Conservation (phyloP, 2,329 filamentous ascomycete genomes). For the Cordyceps farinosa region DNA sequence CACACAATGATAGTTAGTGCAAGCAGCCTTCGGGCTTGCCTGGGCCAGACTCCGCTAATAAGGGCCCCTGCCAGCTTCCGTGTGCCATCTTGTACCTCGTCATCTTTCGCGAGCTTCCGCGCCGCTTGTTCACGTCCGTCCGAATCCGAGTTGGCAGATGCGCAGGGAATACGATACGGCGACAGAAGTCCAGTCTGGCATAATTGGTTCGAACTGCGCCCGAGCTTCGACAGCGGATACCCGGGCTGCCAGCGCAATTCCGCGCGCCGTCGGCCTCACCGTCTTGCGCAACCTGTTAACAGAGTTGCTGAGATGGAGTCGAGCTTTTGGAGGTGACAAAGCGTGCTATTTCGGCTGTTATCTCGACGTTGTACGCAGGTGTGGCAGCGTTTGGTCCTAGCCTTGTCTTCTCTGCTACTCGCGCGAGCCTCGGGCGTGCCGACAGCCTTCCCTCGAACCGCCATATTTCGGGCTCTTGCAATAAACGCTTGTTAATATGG, state of each 20-base stretch:
- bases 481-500: constrained; percentile 45
- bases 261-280: not conserved
- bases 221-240: not conserved
- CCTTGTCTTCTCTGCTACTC: not conserved
- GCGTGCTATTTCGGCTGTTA: not conserved
- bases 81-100: not conserved
- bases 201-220: not conserved
- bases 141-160: not conserved
- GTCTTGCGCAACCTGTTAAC: not conserved
- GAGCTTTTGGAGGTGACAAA: not conserved
- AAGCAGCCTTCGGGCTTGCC: not conserved
- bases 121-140: not conserved
- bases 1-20: not conserved
- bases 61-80: constrained; percentile 9
- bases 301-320: constrained; percentile 13
- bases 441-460: not conserved
- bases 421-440: not conserved
- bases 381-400: not conserved
- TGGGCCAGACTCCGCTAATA: constrained; percentile 9
- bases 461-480: not conserved
- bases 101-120: constrained; percentile 9
- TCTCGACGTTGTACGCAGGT: not conserved
- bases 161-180: not conserved
- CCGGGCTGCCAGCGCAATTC: not conserved
- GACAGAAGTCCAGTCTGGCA: not conserved